Evolutionary conservation across 2,329 filamentous ascomycete genomes (phyloP).

Genomic region (Ceratocystis eucalypticola): DNA sequence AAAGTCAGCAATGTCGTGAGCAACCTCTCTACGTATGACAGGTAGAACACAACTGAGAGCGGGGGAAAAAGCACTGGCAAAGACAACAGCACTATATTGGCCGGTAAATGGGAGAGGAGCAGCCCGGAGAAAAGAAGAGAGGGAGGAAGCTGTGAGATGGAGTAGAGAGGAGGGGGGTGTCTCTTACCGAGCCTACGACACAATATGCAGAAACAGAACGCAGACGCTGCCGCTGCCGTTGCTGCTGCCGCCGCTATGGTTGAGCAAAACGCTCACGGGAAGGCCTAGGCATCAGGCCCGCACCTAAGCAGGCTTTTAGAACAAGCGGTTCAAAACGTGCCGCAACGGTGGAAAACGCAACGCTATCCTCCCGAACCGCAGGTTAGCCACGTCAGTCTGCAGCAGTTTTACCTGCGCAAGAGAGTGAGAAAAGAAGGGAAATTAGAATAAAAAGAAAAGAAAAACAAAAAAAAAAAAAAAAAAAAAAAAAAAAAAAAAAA

Average conservation of each 20-base stretch:
- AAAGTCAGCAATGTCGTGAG: neutral
- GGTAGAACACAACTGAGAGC: neutral
- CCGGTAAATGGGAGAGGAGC: neutral
- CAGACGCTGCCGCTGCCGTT: neutral
- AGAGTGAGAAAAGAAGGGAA: neutral
- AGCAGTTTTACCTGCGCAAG: no score
- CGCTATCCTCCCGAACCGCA: no score
- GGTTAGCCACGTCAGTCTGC: no score
- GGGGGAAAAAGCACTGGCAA: neutral
- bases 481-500: neutral
- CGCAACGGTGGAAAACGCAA: no score
- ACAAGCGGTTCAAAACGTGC: no score
- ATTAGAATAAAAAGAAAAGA: neutral
- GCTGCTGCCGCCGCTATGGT: neutral
- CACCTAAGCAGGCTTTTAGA: no score
- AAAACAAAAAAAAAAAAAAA: neutral
- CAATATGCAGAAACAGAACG: neutral
- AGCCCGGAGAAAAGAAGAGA: neutral
- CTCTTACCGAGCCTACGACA: neutral
- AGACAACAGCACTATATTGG: neutral
- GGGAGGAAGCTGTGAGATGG: neutral
- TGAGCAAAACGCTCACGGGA: no score
- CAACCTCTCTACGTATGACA: neutral
- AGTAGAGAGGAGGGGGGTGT: neutral
- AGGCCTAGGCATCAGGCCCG: no score